Base-by-base conservation (phyloP, 2,329 filamentous ascomycete genomes). In the Penicillium griseofulvum region DNA sequence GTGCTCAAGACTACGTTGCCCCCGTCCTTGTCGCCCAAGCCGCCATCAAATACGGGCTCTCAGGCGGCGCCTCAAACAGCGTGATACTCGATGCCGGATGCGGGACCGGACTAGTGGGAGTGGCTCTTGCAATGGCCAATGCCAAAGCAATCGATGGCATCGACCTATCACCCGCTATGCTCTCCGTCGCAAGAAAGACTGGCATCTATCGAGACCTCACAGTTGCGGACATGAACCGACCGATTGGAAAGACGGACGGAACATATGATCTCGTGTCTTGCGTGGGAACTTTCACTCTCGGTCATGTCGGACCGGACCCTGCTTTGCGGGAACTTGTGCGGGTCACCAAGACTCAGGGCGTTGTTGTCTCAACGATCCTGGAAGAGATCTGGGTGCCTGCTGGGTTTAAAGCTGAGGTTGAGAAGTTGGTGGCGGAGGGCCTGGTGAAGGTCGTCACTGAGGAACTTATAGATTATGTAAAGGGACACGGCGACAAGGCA, bases 61-160 rank as follows among this genome's bases (percentile, higher is more conserved):
- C 59, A 6, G 62, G 39, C 24, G 62, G 50, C n/a, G 52, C 56
- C 12, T 37, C 52, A 19, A 60, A 66, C 17, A 64, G 67, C 7
- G 51, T 60, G 3, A 77, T 83, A 52, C 74, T 82, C 0, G 81
- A 84, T 55, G 81, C 81, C 22, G 81, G 81, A n/a, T 83, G 81
- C 54, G 81, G 81, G 4, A 83, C 81, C 0, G 81, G 81, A 0
- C 75, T 82, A 9, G 80, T 82, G 11, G 81, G 80, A 4, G 65
- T 75, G 19, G 76, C 76, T 26, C 75, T 84, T 4, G 71, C 75
- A 22, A 67, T 74, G 36, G 64, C 72, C 31, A 76, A 78, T 3
- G 76, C 75, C 4, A 71, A 72, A 36, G 68, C 72, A n/a, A 75
- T 84, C 39, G 78, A 83, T 48, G 82, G 82, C 26, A 65, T 82